Base-by-base conservation (phyloP, 345 rosid species). In the Euphorbia lathyris region DNA sequence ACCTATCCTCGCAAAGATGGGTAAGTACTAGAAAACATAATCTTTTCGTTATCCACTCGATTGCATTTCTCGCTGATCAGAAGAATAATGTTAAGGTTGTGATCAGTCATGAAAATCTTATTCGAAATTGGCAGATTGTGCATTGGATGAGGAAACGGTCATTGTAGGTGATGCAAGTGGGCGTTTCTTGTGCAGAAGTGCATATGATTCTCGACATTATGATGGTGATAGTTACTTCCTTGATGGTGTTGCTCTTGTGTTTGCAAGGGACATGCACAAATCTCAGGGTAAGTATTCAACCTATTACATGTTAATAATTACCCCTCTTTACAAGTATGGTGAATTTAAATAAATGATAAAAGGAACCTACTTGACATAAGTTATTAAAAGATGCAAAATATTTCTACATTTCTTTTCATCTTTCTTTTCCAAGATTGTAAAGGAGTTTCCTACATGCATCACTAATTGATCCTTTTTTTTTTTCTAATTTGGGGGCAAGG, bases 161-260 rank as follows among this genome's bases (percentile, higher is more conserved):
- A 70, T 82, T 4, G 79, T 75, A 3, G 86, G 88, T 9, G 86
- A 80, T 74, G 79, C 83, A 56, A 70, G 73, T 56, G 73, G 72
- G 19, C 16, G 64, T 61, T 80, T 83, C 34, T 40, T 76, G 63
- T 78, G 76, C 65, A 69, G 23, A 30, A 75, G 62, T 25, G 63
- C 38, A 26, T 52, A 60, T 22, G 25, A 8, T 73, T 47, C 70
- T 55, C 59, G 2, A 42, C 51, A 55, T 34, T 47, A 58, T 34
- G 5, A 34, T 7, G 19, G 14, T 11, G 26, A 67, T 68, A n/a
- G 4, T 11, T 76, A 34, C 57, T 51, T 32, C 34, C 45, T 70
- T 45, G 81, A 80, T 57, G 83, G 77, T 19, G 80, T 78, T 9
- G 82, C 83, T 57, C 84, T 85, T 62, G 86, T 82, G 30, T 79